Conservation (phyloP, 768 basidiomycete genomes). For the Flagelloscypha sp. region DNA sequence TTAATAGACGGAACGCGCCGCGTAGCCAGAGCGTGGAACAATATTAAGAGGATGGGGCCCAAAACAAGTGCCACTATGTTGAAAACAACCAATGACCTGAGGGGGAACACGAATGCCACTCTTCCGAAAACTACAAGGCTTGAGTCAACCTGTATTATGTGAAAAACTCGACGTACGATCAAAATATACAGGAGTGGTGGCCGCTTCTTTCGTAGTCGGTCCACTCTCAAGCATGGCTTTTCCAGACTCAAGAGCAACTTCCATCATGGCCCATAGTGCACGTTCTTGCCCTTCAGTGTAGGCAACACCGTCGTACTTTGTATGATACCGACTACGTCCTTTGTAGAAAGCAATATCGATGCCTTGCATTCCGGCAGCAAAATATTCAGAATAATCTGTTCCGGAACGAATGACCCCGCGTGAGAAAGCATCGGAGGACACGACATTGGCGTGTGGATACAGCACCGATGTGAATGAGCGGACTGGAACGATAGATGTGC, state of each 20-base stretch:
- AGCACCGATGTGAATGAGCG: slow-evolving; percentile 45
- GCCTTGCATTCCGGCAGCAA: slow-evolving; percentile 45
- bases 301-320: slow-evolving; percentile 59
- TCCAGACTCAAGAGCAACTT: slow-evolving; percentile 49
- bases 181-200: slow-evolving; percentile 52
- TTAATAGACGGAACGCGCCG: slow-evolving; percentile 20
- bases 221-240: slow-evolving; percentile 42
- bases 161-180: slow-evolving; percentile 43
- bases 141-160: not conserved
- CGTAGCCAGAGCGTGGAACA: slow-evolving; percentile 37
- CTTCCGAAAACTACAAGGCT: slow-evolving; percentile 46
- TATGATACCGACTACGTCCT: slow-evolving; percentile 70
- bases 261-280: slow-evolving; percentile 76
- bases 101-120: slow-evolving; percentile 45
- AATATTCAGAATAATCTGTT: slow-evolving; percentile 72
- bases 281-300: slow-evolving; percentile 44
- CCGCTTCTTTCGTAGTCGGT: slow-evolving; percentile 17
- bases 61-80: slow-evolving; percentile 55
- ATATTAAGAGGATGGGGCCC: slow-evolving; percentile 49
- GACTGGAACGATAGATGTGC: slow-evolving; percentile 51
- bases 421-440: slow-evolving; percentile 63
- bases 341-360: slow-evolving; percentile 76
- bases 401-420: slow-evolving; percentile 55
- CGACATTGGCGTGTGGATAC: slow-evolving; percentile 65
- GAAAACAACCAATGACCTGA: slow-evolving; percentile 39